These are phyloP conservation scores for Sphenostylis stenocarpa DNA, from an alignment of 306 rosid species.

Conservation along the genomic window DNA sequence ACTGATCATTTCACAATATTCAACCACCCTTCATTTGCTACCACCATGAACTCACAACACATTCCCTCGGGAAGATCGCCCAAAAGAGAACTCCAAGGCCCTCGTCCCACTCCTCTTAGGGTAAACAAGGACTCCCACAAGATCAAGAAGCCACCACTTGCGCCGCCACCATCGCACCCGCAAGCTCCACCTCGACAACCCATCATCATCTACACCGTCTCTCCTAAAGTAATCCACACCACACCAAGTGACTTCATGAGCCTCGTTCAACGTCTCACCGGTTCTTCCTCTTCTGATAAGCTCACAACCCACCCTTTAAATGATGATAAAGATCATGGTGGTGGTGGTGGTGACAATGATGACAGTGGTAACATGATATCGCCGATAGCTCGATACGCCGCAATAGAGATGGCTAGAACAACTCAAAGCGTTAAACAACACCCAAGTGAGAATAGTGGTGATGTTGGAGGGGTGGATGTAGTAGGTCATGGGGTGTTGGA, in stretches of 20 bases:
- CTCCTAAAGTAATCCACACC: slow-evolving; percentile 71
- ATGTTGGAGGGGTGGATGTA: neutral
- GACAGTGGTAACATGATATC: neutral
- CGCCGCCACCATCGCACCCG: slow-evolving; percentile 31
- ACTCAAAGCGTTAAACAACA: slow-evolving; percentile 4
- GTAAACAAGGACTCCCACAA: slow-evolving; percentile 61
- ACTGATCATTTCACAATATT: neutral
- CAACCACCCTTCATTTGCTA: neutral
- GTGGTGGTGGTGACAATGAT: neutral
- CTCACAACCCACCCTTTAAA: neutral
- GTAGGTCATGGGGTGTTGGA: neutral
- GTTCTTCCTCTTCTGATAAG: slow-evolving; percentile 11
- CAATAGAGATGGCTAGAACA: slow-evolving; percentile 39
- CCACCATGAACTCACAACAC: slow-evolving; percentile 31
- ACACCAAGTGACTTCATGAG: slow-evolving; percentile 62
- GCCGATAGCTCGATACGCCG: slow-evolving; percentile 38
- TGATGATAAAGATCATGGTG: neutral
- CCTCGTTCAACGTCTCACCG: slow-evolving; percentile 72
- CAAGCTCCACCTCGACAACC: slow-evolving; percentile 50
- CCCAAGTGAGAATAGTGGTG: neutral
- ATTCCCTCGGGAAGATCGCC: slow-evolving; percentile 41
- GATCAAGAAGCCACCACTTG: slow-evolving; percentile 60
- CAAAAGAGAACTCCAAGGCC: slow-evolving; percentile 60
- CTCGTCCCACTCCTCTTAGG: slow-evolving; percentile 63
- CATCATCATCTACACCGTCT: slow-evolving; percentile 61